Evolutionary conservation across 306 rosid species (phyloP).

Genomic region (Glycine tomentella): DNA sequence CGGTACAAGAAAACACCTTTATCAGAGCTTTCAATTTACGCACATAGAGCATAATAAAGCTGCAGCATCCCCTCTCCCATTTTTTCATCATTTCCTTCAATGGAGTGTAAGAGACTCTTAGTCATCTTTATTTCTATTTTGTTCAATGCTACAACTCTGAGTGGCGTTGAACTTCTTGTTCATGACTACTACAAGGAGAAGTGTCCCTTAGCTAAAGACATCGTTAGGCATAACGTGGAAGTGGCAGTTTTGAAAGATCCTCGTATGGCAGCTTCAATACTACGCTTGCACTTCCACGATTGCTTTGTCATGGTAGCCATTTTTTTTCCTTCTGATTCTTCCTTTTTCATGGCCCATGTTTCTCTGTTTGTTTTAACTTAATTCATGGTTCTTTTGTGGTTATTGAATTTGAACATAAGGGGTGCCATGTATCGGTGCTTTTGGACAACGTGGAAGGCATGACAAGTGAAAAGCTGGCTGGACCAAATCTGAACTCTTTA

Average conservation of each 20-base stretch:
- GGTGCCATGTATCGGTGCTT: constrained; percentile 91
- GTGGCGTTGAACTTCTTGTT: constrained; percentile 56
- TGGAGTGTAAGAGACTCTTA: constrained; percentile 46
- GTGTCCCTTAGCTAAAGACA: constrained; percentile 78
- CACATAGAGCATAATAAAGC: neutral
- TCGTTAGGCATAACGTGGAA: constrained; percentile 68
- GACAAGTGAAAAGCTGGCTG: constrained; percentile 82
- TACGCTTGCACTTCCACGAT: constrained; percentile 94
- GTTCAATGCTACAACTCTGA: constrained; percentile 40
- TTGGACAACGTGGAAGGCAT: constrained; percentile 69
- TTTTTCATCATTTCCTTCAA: constrained; percentile 45
- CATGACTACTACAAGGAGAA: constrained; percentile 70
- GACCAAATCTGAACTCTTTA: constrained; percentile 71
- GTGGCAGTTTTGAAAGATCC: constrained; percentile 71
- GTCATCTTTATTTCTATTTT: constrained; percentile 45
- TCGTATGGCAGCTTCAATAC: constrained; percentile 89
- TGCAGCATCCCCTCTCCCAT: neutral
- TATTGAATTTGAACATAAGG: constrained; percentile 48
- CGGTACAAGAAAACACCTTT: constrained; percentile 43
- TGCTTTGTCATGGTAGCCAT: constrained; percentile 78
- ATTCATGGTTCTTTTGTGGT: too few species aligned
- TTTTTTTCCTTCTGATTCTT: neutral
- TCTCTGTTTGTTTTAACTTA: too few species aligned
- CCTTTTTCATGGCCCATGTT: neutral
- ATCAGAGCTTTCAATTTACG: neutral